phyloP scores from a whole-genome alignment of 352 stramenopile species.

The Phytophthora idaei region DNA sequence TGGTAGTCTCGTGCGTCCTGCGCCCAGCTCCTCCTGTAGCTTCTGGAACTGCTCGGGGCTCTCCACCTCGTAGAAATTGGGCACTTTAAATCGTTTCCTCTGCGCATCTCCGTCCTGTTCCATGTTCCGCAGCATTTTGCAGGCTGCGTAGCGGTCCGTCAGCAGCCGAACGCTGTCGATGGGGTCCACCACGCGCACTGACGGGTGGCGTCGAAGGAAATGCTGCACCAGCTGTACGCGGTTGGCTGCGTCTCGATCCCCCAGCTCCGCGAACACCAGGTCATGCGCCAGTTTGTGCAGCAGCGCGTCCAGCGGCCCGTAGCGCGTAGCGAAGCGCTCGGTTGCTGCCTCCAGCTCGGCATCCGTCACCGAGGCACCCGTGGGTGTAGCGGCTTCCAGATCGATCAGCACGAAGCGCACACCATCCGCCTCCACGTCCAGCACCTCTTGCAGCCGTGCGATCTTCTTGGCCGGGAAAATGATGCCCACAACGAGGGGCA shows the following conservation, averaged over 20 bases:
- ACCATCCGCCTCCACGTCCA: constrained; percentile 44
- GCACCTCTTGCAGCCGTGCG: constrained; percentile 69
- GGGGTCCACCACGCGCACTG: constrained; percentile 67
- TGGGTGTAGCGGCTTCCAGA: constrained; percentile 47
- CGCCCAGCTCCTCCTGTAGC: constrained; percentile 46
- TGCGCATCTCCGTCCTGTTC: constrained; percentile 2
- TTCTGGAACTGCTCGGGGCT: constrained; percentile 41
- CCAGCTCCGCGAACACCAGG: constrained; percentile 75
- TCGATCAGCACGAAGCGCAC: constrained; percentile 83
- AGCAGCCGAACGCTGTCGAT: constrained; percentile 72
- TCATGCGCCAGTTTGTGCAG: constrained; percentile 87
- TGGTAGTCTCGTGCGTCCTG: constrained; percentile 50
- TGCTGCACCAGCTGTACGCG: constrained; percentile 64
- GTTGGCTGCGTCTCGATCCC: constrained; percentile 45
- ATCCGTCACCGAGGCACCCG: constrained; percentile 20
- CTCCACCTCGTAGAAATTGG: constrained; percentile 55
- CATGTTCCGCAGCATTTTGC: constrained; percentile 51
- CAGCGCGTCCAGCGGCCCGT: constrained; percentile 63
- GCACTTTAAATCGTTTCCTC: constrained; percentile 49
- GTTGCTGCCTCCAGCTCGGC: constrained; percentile 34
- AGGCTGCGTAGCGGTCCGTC: constrained; percentile 68
- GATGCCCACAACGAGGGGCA: constrained; percentile 66
- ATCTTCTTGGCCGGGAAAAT: constrained; percentile 88
- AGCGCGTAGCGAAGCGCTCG: constrained; percentile 35
- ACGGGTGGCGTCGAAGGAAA: constrained; percentile 46